Percentiles rank a stretch among this genome's conserved stretches.
Evolutionary conservation across 371 early-diverging fungal species (phyloP).

Genomic region (Funneliformis caledonium): DNA sequence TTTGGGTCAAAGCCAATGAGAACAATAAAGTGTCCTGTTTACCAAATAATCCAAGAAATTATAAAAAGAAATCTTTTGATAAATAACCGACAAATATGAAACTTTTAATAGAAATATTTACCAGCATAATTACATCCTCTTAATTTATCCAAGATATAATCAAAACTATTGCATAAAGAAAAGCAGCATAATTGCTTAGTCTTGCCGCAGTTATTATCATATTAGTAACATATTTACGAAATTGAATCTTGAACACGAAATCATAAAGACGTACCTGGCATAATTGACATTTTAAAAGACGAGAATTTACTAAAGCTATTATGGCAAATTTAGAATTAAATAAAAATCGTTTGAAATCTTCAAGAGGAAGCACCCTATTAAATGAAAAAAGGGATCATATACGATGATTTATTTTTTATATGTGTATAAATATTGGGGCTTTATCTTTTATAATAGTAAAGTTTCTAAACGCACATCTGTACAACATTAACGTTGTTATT

Average conservation of each 20-base stretch:
- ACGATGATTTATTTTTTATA: too few species aligned
- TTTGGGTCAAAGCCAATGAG: slow-evolving; percentile 5
- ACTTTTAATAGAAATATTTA: neutral
- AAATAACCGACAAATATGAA: too few species aligned
- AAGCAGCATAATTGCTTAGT: neutral
- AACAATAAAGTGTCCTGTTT: slow-evolving; percentile 6
- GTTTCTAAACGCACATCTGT: neutral
- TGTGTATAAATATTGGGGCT: too few species aligned
- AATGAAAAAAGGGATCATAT: neutral
- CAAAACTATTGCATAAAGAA: too few species aligned
- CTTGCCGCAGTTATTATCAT: too few species aligned
- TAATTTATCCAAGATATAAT: neutral
- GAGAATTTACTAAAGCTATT: slow-evolving; percentile 1
- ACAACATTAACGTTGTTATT: neutral
- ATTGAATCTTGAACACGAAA: neutral
- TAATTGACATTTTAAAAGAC: neutral
- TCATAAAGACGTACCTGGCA: neutral
- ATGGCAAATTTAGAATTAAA: neutral
- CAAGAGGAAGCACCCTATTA: slow-evolving; percentile 10
- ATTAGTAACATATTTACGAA: neutral
- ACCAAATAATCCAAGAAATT: neutral
- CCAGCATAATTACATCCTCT: neutral
- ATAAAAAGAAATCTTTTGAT: too few species aligned
- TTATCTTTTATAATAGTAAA: neutral
- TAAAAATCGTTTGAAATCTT: neutral